These are phyloP conservation scores for Lanmaoa pseudosensibilis DNA, from an alignment of 768 basidiomycete genomes.

Conservation along the genomic window DNA sequence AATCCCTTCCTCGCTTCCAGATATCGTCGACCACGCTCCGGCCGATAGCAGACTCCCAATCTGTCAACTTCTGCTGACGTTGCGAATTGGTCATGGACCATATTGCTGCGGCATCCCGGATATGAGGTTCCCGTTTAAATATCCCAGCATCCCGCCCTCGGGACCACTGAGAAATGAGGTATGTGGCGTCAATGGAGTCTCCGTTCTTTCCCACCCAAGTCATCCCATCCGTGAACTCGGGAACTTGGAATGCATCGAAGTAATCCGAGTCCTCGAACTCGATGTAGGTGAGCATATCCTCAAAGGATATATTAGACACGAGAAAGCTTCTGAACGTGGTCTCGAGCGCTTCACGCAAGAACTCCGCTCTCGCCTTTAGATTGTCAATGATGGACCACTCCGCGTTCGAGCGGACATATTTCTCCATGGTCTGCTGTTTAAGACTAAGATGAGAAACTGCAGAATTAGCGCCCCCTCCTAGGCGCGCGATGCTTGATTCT, in stretches of 20 bases:
- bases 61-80: constrained; percentile 28
- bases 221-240: constrained; percentile 47
- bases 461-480: constrained; percentile 54
- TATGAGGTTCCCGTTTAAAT: constrained; percentile 30
- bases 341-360: constrained; percentile 24
- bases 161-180: constrained; percentile 53
- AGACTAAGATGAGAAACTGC: constrained; percentile 48
- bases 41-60: constrained; percentile 40
- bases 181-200: constrained; percentile 32
- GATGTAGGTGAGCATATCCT: constrained; percentile 43
- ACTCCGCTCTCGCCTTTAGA: constrained; percentile 27
- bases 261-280: constrained; percentile 52
- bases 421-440: constrained; percentile 35
- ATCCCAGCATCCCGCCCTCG: constrained; percentile 45
- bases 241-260: constrained; percentile 46
- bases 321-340: constrained; percentile 31
- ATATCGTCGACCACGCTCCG: constrained; percentile 37
- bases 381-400: constrained; percentile 46
- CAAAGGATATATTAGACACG: constrained; percentile 13
- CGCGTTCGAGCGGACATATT: constrained; percentile 23
- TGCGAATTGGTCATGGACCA: constrained; percentile 38
- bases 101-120: constrained; percentile 28
- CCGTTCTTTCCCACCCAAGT: constrained; percentile 43
- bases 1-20: constrained; percentile 34
- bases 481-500: constrained; percentile 44